Evolutionary conservation across 495 filamentous ascomycete genomes (phyloP).

Genomic region (Extremus antarcticus): DNA sequence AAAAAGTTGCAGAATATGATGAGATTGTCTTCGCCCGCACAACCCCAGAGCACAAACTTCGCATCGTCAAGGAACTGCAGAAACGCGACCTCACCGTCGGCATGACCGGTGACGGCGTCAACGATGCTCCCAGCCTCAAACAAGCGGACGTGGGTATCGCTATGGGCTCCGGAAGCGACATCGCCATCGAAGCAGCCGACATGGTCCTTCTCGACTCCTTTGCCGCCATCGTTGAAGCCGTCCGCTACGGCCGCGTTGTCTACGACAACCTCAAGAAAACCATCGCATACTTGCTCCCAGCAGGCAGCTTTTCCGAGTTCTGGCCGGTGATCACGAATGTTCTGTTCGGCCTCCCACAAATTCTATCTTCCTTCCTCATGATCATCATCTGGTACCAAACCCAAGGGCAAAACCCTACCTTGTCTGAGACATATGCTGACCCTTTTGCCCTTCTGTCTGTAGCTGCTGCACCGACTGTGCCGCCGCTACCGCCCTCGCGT

Average conservation of each 20-base stretch:
- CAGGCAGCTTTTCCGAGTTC: slow-evolving; percentile 57
- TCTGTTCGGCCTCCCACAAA: slow-evolving; percentile 55
- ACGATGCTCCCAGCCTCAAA: slow-evolving; percentile 48
- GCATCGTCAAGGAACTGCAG: slow-evolving; percentile 60
- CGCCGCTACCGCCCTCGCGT: slow-evolving; percentile 54
- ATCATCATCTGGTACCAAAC: slow-evolving; percentile 37
- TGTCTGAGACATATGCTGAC: too few relatives aligned
- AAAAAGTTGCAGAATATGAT: slow-evolving; percentile 43
- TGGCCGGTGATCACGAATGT: slow-evolving; percentile 63
- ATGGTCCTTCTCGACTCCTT: slow-evolving; percentile 62
- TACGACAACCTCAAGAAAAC: slow-evolving; percentile 50
- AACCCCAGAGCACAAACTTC: slow-evolving; percentile 65
- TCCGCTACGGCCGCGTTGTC: slow-evolving; percentile 47
- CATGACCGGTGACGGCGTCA: slow-evolving; percentile 46
- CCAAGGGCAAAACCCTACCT: too few relatives aligned
- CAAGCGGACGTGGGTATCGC: slow-evolving; percentile 46
- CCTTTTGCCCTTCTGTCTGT: too few relatives aligned
- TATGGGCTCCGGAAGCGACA: slow-evolving; percentile 42
- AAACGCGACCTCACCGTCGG: slow-evolving; percentile 37
- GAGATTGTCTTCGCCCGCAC: slow-evolving; percentile 62
- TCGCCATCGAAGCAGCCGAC: slow-evolving; percentile 60
- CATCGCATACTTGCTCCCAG: slow-evolving; percentile 46
- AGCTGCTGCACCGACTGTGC: slow-evolving; percentile 60
- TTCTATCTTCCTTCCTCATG: slow-evolving; percentile 59
- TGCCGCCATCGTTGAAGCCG: slow-evolving; percentile 53